These are phyloP conservation scores for Pythium sukuiense DNA, from an alignment of 352 stramenopile genomes.

Conservation along the genomic window DNA sequence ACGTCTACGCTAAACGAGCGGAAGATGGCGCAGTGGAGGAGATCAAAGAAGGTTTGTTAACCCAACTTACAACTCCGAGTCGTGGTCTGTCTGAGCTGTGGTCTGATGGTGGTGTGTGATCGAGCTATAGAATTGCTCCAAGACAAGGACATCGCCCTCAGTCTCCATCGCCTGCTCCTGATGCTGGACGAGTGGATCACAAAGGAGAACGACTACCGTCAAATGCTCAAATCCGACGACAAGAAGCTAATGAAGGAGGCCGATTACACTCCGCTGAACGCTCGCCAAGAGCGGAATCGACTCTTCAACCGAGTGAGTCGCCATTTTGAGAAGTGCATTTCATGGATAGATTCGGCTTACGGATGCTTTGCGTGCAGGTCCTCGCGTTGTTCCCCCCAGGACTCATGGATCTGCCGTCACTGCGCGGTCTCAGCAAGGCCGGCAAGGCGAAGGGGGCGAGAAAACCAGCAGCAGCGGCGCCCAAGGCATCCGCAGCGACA, in stretches of 20 bases:
- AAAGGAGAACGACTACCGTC: slow-evolving; percentile 88
- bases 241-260: slow-evolving; percentile 83
- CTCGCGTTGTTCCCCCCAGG: slow-evolving; percentile 57
- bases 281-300: slow-evolving; percentile 83
- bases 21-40: slow-evolving; percentile 39
- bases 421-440: slow-evolving; percentile 68
- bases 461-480: slow-evolving; percentile 37
- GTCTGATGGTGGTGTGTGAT: too few species aligned
- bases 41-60: slow-evolving; percentile 56
- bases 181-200: slow-evolving; percentile 76
- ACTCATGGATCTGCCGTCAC: slow-evolving; percentile 64
- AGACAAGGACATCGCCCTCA: slow-evolving; percentile 51
- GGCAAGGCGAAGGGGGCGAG: slow-evolving; percentile 53
- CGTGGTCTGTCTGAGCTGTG: too few species aligned
- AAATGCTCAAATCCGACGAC: slow-evolving; percentile 90
- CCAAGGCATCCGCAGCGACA: slow-evolving; percentile 20
- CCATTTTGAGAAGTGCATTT: too few species aligned
- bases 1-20: slow-evolving; percentile 35
- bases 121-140: slow-evolving; percentile 46
- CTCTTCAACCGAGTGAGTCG: slow-evolving; percentile 69
- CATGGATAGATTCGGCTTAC: not conserved
- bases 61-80: too few species aligned
- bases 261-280: slow-evolving; percentile 71
- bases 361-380: slow-evolving; percentile 31
- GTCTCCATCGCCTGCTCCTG: slow-evolving; percentile 49